Percentiles rank a stretch among this genome's conserved stretches.
Conservation (phyloP, 257 asterid genomes). For the Catharanthus roseus region DNA sequence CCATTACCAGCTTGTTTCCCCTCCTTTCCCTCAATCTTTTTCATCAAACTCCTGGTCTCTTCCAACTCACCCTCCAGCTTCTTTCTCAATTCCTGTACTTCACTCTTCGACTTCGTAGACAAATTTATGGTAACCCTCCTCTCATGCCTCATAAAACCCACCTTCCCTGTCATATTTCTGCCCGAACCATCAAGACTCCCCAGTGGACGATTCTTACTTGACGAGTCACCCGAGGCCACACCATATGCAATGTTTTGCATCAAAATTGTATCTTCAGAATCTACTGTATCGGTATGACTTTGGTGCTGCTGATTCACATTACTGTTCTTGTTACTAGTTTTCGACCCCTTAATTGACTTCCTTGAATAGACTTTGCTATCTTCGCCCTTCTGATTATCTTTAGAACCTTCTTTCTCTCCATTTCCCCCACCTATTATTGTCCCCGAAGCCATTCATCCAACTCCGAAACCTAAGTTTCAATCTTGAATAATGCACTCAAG, state of each 20-base stretch:
- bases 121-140: conserved; percentile 51
- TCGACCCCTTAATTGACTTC: conserved; percentile 53
- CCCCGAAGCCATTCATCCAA: conserved; percentile 28
- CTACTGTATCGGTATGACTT: conserved; percentile 25
- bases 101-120: conserved; percentile 57
- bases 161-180: conserved; percentile 24
- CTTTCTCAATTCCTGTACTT: conserved; percentile 59
- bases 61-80: conserved; percentile 73
- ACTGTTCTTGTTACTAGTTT: conserved; percentile 29
- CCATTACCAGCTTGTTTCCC: conserved; percentile 29
- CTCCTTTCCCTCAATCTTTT: conserved; percentile 58
- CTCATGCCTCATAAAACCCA: conserved; percentile 47
- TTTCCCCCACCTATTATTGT: conserved; percentile 47
- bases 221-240: conserved; percentile 43
- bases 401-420: conserved; percentile 52
- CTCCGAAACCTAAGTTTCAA: conserved; percentile 20
- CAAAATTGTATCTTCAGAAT: conserved; percentile 35
- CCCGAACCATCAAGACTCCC: conserved; percentile 28
- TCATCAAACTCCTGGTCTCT: conserved; percentile 54
- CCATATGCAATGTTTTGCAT: conserved; percentile 29
- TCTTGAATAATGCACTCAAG: not conserved
- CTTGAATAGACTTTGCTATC: conserved; percentile 68
- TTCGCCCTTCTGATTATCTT: conserved; percentile 40
- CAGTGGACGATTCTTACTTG: conserved; percentile 25
- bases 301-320: conserved; percentile 32